A percentile compares a stretch with the other conserved stretches of the same genome.
Conservation (phyloP, 1,139 yeast species). For the Pneumocystis canis region DNA sequence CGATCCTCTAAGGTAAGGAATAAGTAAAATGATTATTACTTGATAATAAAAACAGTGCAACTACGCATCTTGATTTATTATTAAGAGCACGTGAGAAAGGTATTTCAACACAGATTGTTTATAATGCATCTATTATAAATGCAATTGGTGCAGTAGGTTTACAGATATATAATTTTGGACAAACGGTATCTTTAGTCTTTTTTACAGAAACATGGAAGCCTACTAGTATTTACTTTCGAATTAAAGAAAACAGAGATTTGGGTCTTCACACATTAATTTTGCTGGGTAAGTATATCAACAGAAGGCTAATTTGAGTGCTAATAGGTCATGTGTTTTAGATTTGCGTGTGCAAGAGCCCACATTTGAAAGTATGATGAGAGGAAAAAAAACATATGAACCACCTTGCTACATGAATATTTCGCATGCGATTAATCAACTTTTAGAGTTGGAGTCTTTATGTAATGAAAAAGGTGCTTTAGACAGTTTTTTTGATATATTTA, state of each 20-base stretch:
- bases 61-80: conserved; percentile 89
- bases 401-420: conserved; percentile 91
- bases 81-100: conserved; percentile 75
- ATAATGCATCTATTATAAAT: conserved; percentile 94
- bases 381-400: conserved; percentile 83
- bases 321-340: conserved; percentile 30
- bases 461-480: conserved; percentile 38
- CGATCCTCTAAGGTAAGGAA: conserved; percentile 63
- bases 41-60: conserved; percentile 35
- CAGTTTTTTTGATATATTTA: background rate
- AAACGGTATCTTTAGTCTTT: conserved; percentile 86
- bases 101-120: conserved; percentile 67
- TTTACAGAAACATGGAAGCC: conserved; percentile 95
- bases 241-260: conserved; percentile 72
- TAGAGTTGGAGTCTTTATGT: conserved; percentile 72
- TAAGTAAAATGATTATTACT: background rate
- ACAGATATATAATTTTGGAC: conserved; percentile 90
- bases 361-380: conserved; percentile 85
- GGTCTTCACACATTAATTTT: conserved; percentile 84
- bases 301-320: no score
- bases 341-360: conserved; percentile 96
- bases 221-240: conserved; percentile 80
- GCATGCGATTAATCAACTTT: conserved; percentile 73
- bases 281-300: conserved; percentile 30
- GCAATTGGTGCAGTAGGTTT: conserved; percentile 97